phyloP scores from a whole-genome alignment of 257 asterid species.

The Solanum bulbocastanum region DNA sequence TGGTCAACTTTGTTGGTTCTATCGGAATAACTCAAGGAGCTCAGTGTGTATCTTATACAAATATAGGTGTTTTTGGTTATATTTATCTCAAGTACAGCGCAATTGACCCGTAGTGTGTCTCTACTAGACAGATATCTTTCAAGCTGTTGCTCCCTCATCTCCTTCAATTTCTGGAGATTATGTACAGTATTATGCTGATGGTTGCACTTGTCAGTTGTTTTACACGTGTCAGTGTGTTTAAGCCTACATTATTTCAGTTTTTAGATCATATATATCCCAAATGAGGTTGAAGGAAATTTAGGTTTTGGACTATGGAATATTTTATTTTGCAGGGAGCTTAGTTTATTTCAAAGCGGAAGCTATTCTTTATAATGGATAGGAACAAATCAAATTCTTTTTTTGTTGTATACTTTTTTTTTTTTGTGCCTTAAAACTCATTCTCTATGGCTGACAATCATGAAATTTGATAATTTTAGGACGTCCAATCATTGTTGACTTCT shows the following conservation, averaged over 20 bases:
- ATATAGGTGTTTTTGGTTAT: neutral
- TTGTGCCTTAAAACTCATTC: neutral
- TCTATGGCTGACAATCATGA: neutral
- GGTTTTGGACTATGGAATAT: neutral
- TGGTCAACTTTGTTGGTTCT: neutral
- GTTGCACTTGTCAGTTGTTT: neutral
- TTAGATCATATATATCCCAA: neutral
- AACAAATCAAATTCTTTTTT: neutral
- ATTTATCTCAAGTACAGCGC: neutral
- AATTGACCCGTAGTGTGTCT: neutral
- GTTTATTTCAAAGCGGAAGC: neutral
- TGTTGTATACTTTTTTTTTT: neutral
- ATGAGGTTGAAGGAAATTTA: neutral
- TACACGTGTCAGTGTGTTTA: neutral
- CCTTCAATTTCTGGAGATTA: neutral
- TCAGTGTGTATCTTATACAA: neutral
- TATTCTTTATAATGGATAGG: neutral
- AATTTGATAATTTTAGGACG: slow-evolving; percentile 36
- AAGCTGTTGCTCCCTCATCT: neutral
- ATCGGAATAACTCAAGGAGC: neutral
- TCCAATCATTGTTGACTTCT: slow-evolving; percentile 79
- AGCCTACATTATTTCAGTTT: neutral
- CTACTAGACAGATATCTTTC: neutral
- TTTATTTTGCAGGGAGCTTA: neutral
- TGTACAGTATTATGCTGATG: neutral